Evolutionary conservation across 371 early-diverging fungal species (phyloP).

Genomic region (Cladochytrium tenue): DNA sequence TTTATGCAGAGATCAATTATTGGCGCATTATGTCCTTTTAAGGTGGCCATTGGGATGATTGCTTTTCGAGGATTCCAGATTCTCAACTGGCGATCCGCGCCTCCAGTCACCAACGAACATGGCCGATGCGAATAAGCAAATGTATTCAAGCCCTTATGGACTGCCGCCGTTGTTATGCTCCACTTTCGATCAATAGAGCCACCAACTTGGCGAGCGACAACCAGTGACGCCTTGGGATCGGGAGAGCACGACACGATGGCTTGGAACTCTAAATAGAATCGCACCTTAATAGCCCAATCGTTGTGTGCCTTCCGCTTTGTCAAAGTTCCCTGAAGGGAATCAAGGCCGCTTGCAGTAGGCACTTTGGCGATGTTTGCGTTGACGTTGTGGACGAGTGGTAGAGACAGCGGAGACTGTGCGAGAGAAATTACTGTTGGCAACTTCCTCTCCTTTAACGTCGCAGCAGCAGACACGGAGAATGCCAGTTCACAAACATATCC

Average conservation of each 20-base stretch:
- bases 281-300: slow-evolving; percentile 50
- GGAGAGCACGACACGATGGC: slow-evolving; percentile 45
- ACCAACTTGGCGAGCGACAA: slow-evolving; percentile 32
- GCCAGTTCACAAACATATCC: slow-evolving; percentile 37
- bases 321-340: slow-evolving; percentile 19
- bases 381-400: too few species aligned
- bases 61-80: slow-evolving; percentile 53
- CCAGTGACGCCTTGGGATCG: slow-evolving; percentile 44
- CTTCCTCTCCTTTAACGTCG: not conserved
- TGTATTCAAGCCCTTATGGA: slow-evolving; percentile 47
- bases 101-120: slow-evolving; percentile 50
- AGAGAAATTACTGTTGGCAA: not conserved
- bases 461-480: not conserved
- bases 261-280: slow-evolving; percentile 44
- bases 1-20: slow-evolving; percentile 43
- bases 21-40: slow-evolving; percentile 49
- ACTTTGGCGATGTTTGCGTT: slow-evolving; percentile 28
- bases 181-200: slow-evolving; percentile 37
- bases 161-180: slow-evolving; percentile 32
- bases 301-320: slow-evolving; percentile 45
- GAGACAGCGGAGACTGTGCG: not conserved
- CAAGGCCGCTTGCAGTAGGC: not conserved
- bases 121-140: slow-evolving; percentile 48
- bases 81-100: slow-evolving; percentile 48
- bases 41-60: slow-evolving; percentile 39